Base-by-base conservation (phyloP, 768 basidiomycete genomes). In the Rhodotorula sphaerocarpa region DNA sequence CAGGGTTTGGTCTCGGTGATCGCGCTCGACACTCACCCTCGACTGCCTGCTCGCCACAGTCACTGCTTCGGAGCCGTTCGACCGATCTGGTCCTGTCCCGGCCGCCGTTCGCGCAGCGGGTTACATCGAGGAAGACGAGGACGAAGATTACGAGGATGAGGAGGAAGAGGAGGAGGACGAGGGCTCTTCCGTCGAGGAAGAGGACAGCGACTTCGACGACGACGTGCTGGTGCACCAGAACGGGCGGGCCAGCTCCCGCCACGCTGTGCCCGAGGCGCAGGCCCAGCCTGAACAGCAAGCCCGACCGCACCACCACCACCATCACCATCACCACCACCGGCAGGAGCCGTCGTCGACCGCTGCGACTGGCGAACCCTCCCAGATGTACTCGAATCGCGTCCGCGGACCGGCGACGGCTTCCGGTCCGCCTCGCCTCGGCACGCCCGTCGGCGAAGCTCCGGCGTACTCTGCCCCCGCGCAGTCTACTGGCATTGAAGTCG, bases 41-140 rank as follows among this genome's bases (percentile, higher is more conserved):
- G 28, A 18, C 27, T 25, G 34, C 43, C 31, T n/a, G n/a, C n/a
- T n/a, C n/a, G n/a, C n/a, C n/a, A n/a, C 61, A 70, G 66, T 99
- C 56, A 89, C 97, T 44, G 90, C 91, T 39, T 88, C 86, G 67
- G 95, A 97, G 78, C 81, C 84, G 74, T 87, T 97, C 77, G 89
- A 95, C 77, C 80, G 95, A 47, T 84, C 84, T 43, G 95, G 93
- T 4, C 90, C 90, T 0, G 86, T 97, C 31, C 88, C 86, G 39
- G 88, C 89, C 20, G 93, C 91, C 30, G 95, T 99, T 23, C 79
- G 91, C 55, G 81, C 84, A 4, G 91, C 82, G 2, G 93, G 93
- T 41, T 97, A 91, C 76, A 77, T 81, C n/a, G 86, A 85, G 61
- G 90, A 88, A 55, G 82, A 82, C 18, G 60, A 67, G 34, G 76